These are phyloP conservation scores for Cystobasidium pallidum DNA, from an alignment of 1,284 basidiomycete genomes.

Conservation along the genomic window DNA sequence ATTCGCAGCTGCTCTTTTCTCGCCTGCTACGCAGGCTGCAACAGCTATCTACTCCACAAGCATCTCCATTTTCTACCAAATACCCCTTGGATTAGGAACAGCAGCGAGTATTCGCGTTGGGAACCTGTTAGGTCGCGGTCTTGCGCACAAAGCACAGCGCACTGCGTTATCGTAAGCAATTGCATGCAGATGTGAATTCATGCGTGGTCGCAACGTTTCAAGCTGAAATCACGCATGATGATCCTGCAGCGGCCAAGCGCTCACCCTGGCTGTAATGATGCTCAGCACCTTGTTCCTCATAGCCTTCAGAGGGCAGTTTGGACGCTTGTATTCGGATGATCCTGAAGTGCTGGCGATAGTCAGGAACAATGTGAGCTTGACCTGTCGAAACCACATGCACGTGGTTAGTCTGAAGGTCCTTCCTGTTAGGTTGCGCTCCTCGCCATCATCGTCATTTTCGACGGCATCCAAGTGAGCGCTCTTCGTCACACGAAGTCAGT, in stretches of 20 bases:
- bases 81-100: constrained; percentile 56
- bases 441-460: constrained; percentile 55
- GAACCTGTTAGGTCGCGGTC: constrained; percentile 56
- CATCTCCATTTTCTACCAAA: constrained; percentile 52
- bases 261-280: constrained; percentile 54
- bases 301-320: constrained; percentile 54
- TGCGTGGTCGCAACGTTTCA: too few species aligned
- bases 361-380: constrained; percentile 44
- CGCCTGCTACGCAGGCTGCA: constrained; percentile 31
- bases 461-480: constrained; percentile 30
- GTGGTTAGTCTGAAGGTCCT: too few species aligned
- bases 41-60: constrained; percentile 34
- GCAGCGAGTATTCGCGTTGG: constrained; percentile 56
- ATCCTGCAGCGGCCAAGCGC: constrained; percentile 18
- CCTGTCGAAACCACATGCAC: too few species aligned
- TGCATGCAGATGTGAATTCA: too few species aligned
- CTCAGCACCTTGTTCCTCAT: constrained; percentile 56
- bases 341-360: constrained; percentile 55
- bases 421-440: constrained; percentile 51
- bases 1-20: constrained; percentile 28
- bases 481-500: too few species aligned
- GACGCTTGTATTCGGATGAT: constrained; percentile 56
- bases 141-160: constrained; percentile 53
- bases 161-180: constrained; percentile 52
- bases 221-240: neutral